Base-by-base conservation (phyloP, 352 stramenopile species). In the Phytophthora pluvialis region DNA sequence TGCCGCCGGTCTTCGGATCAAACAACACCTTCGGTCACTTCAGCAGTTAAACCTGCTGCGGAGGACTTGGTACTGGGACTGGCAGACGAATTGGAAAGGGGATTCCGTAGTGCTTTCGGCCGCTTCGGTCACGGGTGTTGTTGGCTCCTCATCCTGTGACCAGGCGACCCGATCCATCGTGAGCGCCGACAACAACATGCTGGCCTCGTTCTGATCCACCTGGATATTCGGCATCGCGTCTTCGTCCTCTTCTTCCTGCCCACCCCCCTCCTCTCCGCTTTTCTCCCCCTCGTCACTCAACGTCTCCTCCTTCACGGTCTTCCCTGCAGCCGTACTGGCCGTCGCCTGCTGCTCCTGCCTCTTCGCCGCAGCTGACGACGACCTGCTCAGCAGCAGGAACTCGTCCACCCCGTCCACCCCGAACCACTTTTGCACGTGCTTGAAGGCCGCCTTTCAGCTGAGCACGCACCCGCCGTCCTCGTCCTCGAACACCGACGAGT, bases 21-120 rank as follows among this genome's bases (percentile, higher is more conserved):
- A 90, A 92, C 4, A 93, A 62, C 80, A 91, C 86, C 32, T 85
- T 83, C 28, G 82, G 72, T 52, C 84, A 75, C 55, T 88, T 80
- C 42, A 94, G 44, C 28, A 91, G 76, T 21, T 86, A 72, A 36
- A 91, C 55, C 16, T 75, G 72, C 21, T 74, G 62, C 39, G 44
- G n/a, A 28, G 26, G 64, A 38, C 26, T n/a, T 63, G 1, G 45
- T 29, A 33, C 44, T 78, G 46, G 29, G 62, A 9, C 21, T 38
- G n/a, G 42, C 46, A 31, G 54, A 73, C 10, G 57, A 72, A 33
- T 57, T 47, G 0, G 61, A n/a, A 70, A 5, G 62, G 70, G 2
- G 43, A 64, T 9, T 68, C 50, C n/a, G 56, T 65, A 32, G 15
- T 69, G 43, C 47, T 67, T 50, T 45, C 33, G 12, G 38, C 42